Conservation (phyloP, 2,329 filamentous ascomycete species). For the Chrysoporthe deuterocubensis region DNA sequence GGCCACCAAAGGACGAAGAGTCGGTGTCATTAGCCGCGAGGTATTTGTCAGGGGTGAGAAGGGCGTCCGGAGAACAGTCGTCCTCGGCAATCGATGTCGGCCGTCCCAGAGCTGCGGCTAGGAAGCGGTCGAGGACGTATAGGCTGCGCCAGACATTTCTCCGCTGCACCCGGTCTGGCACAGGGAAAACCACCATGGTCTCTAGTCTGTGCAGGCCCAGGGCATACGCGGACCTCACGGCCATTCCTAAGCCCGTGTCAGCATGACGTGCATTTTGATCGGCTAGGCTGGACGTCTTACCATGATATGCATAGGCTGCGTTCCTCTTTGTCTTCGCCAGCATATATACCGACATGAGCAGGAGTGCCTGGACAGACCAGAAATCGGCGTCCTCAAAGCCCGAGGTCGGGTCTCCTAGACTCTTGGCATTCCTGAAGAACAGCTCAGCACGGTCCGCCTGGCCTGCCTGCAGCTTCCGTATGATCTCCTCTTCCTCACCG, state of each 20-base stretch:
- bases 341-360: slow-evolving; percentile 68
- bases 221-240: slow-evolving; percentile 64
- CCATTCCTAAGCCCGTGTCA: slow-evolving; percentile 53
- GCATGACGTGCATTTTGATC: background rate
- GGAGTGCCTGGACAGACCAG: slow-evolving; percentile 66
- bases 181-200: slow-evolving; percentile 56
- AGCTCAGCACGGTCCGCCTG: slow-evolving; percentile 60
- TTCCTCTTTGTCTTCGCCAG: slow-evolving; percentile 65
- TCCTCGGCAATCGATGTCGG: slow-evolving; percentile 65
- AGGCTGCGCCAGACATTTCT: slow-evolving; percentile 67
- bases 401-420: slow-evolving; percentile 48
- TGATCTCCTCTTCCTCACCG: slow-evolving; percentile 52
- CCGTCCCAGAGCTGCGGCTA: slow-evolving; percentile 65
- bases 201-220: slow-evolving; percentile 67
- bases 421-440: slow-evolving; percentile 64
- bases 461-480: slow-evolving; percentile 53
- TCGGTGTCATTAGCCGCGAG: slow-evolving; percentile 29
- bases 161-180: slow-evolving; percentile 50
- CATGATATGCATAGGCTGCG: slow-evolving; percentile 64
- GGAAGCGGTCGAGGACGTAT: slow-evolving; percentile 66
- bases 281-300: slow-evolving; percentile 42
- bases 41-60: slow-evolving; percentile 34
- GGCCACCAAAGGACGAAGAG: slow-evolving; percentile 36
- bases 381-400: slow-evolving; percentile 66
- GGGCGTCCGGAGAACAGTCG: slow-evolving; percentile 59